A percentile compares a stretch with the other conserved stretches of the same genome.
phyloP scores from a whole-genome alignment of 106 monocot genomes.

The Phalaenopsis aphrodite region DNA sequence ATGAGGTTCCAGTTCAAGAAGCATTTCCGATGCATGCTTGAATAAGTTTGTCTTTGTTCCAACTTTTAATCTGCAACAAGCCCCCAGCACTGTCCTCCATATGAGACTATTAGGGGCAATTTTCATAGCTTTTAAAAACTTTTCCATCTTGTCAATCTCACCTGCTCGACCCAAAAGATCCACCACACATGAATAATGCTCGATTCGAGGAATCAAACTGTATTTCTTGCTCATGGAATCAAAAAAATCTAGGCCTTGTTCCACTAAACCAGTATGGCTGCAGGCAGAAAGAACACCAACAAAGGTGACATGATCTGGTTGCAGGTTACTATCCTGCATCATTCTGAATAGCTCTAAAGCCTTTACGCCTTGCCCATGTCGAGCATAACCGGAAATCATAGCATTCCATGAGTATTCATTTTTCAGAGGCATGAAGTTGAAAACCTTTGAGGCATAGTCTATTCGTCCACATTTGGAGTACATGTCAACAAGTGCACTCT shows the following conservation, averaged over 20 bases:
- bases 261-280: conserved; percentile 74
- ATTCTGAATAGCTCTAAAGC: conserved; percentile 55
- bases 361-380: conserved; percentile 53
- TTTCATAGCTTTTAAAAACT: conserved; percentile 56
- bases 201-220: conserved; percentile 41
- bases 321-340: conserved; percentile 31
- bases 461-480: conserved; percentile 84
- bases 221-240: conserved; percentile 44
- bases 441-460: conserved; percentile 60
- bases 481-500: conserved; percentile 85
- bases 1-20: conserved; percentile 70
- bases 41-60: conserved; percentile 25
- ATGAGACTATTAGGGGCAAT: conserved; percentile 57
- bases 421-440: conserved; percentile 44
- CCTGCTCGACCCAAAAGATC: conserved; percentile 71
- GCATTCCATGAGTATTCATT: conserved; percentile 86
- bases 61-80: conserved; percentile 48
- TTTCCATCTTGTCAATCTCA: conserved; percentile 45
- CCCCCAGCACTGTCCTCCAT: conserved; percentile 75
- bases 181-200: conserved; percentile 76
- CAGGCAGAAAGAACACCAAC: conserved; percentile 76
- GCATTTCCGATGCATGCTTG: conserved; percentile 57
- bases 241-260: conserved; percentile 52
- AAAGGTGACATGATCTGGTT: conserved; percentile 69
- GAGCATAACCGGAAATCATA: conserved; percentile 81